Conservation (phyloP, 2,329 filamentous ascomycete species). For the Didymella pinodella region DNA sequence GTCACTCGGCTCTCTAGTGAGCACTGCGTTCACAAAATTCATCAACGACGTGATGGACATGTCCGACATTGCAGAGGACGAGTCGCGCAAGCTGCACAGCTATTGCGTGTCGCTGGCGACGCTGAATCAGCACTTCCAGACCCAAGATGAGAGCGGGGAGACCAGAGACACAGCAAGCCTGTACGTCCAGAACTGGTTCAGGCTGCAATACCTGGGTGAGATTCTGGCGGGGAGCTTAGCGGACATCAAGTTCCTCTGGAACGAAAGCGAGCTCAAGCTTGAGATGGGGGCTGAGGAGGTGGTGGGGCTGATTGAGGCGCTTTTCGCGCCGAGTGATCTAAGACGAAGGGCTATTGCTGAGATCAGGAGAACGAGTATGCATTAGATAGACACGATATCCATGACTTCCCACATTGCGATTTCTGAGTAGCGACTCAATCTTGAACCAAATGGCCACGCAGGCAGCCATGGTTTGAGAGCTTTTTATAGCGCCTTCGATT, state of each 20-base stretch:
- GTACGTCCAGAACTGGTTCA: slow-evolving; percentile 70
- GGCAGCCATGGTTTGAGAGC: too few species aligned
- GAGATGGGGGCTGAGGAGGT: slow-evolving; percentile 70
- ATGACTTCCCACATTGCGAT: background rate
- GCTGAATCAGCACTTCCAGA: slow-evolving; percentile 65
- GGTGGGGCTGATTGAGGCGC: slow-evolving; percentile 67
- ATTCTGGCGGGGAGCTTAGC: slow-evolving; percentile 69
- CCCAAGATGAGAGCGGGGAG: slow-evolving; percentile 51
- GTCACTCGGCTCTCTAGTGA: slow-evolving; percentile 66
- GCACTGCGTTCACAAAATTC: slow-evolving; percentile 65
- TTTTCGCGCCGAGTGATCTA: slow-evolving; percentile 70
- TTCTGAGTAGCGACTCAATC: too few species aligned
- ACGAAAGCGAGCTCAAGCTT: slow-evolving; percentile 68
- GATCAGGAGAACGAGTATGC: slow-evolving; percentile 53
- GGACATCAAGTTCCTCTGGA: slow-evolving; percentile 72
- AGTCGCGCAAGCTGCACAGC: slow-evolving; percentile 65
- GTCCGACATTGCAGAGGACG: slow-evolving; percentile 69
- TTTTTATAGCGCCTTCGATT: too few species aligned
- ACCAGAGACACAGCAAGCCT: slow-evolving; percentile 65
- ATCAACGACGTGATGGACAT: slow-evolving; percentile 69
- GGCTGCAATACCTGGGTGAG: slow-evolving; percentile 70
- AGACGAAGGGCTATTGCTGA: slow-evolving; percentile 65
- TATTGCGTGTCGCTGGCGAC: slow-evolving; percentile 65
- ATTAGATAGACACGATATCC: slow-evolving; percentile 24
- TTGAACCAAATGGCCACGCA: too few species aligned